Conservation (phyloP, 2,329 filamentous ascomycete species). For the Penicillium hordei region DNA sequence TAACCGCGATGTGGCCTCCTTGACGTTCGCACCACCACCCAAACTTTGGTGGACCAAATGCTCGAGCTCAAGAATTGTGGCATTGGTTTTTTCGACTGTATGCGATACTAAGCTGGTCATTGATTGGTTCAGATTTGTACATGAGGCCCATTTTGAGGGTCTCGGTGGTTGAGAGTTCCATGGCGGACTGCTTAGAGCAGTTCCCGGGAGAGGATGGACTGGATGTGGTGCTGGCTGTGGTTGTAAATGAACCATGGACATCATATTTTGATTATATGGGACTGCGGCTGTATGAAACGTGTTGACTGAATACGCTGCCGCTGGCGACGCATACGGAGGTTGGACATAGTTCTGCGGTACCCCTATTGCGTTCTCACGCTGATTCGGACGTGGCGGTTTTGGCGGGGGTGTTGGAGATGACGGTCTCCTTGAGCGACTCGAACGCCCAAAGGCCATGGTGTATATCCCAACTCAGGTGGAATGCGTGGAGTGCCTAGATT, state of each 20-base stretch:
- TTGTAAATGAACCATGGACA: conserved; percentile 9
- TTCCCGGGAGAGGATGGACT: background rate
- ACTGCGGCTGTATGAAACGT: conserved; percentile 1
- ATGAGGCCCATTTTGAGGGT: conserved; percentile 14
- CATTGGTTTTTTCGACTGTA: conserved; percentile 20
- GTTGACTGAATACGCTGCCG: conserved; percentile 7
- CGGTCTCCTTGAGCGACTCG: background rate
- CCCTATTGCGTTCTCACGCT: background rate
- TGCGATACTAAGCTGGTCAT: conserved; percentile 19
- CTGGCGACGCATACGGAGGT: background rate
- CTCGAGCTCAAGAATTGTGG: conserved; percentile 22
- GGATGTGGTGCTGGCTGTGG: background rate
- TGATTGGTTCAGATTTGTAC: conserved; percentile 12
- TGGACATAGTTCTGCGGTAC: background rate
- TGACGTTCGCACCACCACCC: conserved; percentile 32
- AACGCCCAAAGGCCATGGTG: conserved; percentile 6
- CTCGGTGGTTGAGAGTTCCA: background rate
- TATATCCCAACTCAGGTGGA: background rate
- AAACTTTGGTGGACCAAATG: conserved; percentile 44
- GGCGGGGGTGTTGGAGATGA: conserved; percentile 2
- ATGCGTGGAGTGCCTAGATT: background rate
- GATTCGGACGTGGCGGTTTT: conserved; percentile 9
- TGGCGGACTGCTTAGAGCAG: background rate
- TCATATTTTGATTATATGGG: background rate
- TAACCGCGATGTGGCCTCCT: conserved; percentile 61